Evolutionary conservation across 148 eudicot species (phyloP), one percentile per base, ranked within the genome.

Genomic region (Nyssa sinensis): DNA sequence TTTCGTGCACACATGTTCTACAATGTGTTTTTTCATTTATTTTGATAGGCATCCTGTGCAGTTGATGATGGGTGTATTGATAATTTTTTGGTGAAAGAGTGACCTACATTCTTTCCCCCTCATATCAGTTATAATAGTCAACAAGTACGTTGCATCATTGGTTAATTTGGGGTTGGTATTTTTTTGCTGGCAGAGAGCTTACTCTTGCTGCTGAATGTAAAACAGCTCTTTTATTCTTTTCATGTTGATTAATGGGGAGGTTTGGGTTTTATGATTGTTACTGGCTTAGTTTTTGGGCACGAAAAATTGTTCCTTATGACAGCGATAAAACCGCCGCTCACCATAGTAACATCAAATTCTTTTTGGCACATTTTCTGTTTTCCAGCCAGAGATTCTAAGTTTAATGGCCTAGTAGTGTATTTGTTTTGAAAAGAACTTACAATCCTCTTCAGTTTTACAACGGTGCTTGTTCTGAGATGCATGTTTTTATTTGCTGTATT

Each of bases 121-220:
- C n/a, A n/a, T n/a, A 1, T 27, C 4, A 8, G 55, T 35, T 27
- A n/a, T n/a, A 60, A n/a, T 60, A 37, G 66, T 37, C 32, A n/a
- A n/a, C n/a, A n/a, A n/a, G n/a, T n/a, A n/a, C n/a, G n/a, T n/a
- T n/a, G n/a, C 33, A 10, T 35, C 55, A 35, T 71, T 59, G 74
- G 55, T 59, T 71, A 14, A 5, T 58, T 35, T 71, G 12, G 74
- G 74, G n/a, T 27, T 60, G 31, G 6, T 24, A 9, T 55, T 55
- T 55, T 55, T 55, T 55, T 14, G n/a, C 3, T 44, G 51, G 51
- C 49, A 41, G 49, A 41, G 12, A 41, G 49, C 49, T 41, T 14
- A 41, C 16, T 14, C 16, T 44, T 44, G 4, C 17, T 44, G 51
- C 17, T 44, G 51, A 44, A 13, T 44, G 51, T 44, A 44, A 44